Percentiles rank a stretch among this genome's conserved stretches.
Conservation (phyloP, 148 eudicot genomes). For the Rhododendron ferrugineum region DNA sequence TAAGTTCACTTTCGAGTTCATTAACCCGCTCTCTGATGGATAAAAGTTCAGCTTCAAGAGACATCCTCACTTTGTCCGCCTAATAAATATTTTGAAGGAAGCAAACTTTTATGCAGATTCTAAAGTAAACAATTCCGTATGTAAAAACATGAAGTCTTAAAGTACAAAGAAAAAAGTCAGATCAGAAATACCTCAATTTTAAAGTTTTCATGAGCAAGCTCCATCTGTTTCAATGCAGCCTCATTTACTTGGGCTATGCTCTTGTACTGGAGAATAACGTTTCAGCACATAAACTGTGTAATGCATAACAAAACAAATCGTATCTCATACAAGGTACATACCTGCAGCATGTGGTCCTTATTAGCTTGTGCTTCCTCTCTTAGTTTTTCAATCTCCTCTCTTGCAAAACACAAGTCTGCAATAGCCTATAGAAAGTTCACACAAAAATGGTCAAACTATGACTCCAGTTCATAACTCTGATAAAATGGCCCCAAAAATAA, state of each 20-base stretch:
- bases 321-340: not conserved
- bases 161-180: not conserved
- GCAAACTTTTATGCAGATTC: not conserved
- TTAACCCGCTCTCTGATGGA: constrained; percentile 45
- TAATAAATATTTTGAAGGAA: constrained; percentile 6
- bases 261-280: constrained; percentile 55
- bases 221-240: constrained; percentile 78
- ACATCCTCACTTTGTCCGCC: constrained; percentile 57
- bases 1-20: constrained; percentile 63
- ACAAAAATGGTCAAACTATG: constrained; percentile 13
- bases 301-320: not conserved
- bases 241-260: constrained; percentile 89
- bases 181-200: constrained; percentile 50
- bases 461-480: not conserved
- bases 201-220: constrained; percentile 58
- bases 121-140: not conserved
- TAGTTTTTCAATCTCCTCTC: constrained; percentile 65
- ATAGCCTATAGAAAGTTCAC: constrained; percentile 16
- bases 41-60: constrained; percentile 65
- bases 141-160: not conserved
- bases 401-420: constrained; percentile 31
- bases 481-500: not conserved
- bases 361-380: constrained; percentile 62
- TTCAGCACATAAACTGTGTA: constrained; percentile 2
- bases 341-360: constrained; percentile 80